Evolutionary conservation across 2,329 filamentous ascomycete genomes (phyloP).

Genomic region (Venturia oleaginea): DNA sequence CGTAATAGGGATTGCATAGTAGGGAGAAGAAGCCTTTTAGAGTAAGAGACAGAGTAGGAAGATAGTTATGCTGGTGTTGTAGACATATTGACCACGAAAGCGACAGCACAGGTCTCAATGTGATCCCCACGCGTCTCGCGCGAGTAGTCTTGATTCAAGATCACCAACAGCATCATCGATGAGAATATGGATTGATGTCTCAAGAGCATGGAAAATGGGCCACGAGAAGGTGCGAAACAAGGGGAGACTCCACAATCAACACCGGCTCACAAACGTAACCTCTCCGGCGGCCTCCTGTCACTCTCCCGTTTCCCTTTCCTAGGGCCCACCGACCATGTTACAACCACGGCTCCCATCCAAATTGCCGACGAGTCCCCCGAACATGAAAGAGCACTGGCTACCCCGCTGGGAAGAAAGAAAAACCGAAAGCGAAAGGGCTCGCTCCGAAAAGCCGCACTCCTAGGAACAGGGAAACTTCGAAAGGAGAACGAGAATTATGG

Average conservation of each 20-base stretch:
- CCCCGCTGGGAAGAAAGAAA: conserved; percentile 25
- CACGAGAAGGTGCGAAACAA: neutral
- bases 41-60: neutral
- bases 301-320: conserved; percentile 55
- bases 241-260: conserved; percentile 29
- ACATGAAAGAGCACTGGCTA: conserved; percentile 1
- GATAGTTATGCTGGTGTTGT: neutral
- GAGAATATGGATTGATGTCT: neutral
- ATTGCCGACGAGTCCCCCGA: conserved; percentile 15
- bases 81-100: neutral
- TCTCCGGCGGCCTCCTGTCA: conserved; percentile 48
- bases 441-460: conserved; percentile 73
- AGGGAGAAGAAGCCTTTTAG: neutral
- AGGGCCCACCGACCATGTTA: conserved; percentile 35
- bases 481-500: conserved; percentile 34
- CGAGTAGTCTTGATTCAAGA: neutral
- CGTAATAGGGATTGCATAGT: neutral
- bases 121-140: neutral
- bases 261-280: conserved; percentile 29
- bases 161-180: neutral
- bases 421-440: conserved; percentile 58
- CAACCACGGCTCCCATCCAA: conserved; percentile 16
- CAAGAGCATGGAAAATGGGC: conserved; percentile 15
- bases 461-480: conserved; percentile 62
- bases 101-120: neutral